These are phyloP conservation scores for Gyrodon tennesseensis DNA, from an alignment of 1,284 basidiomycete species.

Conservation along the genomic window DNA sequence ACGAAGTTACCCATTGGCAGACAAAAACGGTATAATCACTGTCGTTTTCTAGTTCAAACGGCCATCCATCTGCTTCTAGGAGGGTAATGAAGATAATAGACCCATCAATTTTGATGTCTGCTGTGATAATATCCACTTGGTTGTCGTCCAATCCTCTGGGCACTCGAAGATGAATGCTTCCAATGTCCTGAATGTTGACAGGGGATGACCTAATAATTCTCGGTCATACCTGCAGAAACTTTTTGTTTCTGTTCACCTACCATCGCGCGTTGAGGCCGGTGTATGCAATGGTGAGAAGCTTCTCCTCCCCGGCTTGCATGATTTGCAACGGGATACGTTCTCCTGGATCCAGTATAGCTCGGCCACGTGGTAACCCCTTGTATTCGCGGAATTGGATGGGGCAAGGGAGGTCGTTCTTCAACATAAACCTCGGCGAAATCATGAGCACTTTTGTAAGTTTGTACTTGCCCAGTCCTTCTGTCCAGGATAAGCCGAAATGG, in stretches of 20 bases:
- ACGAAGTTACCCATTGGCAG: constrained; percentile 66
- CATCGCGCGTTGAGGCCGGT: constrained; percentile 84
- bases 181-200: constrained; percentile 92
- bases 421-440: constrained; percentile 85
- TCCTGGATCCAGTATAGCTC: constrained; percentile 66
- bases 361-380: constrained; percentile 68
- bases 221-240: constrained; percentile 6
- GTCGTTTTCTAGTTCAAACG: constrained; percentile 89
- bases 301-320: constrained; percentile 66
- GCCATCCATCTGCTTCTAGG: constrained; percentile 77
- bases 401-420: constrained; percentile 79
- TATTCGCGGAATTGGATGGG: constrained; percentile 84
- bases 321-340: constrained; percentile 72
- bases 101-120: constrained; percentile 83
- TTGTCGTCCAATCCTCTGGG: constrained; percentile 46
- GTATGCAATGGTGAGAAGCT: constrained; percentile 80
- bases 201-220: constrained; percentile 76
- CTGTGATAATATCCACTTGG: constrained; percentile 66
- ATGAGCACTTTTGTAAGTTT: constrained; percentile 96
- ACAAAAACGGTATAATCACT: constrained; percentile 75
- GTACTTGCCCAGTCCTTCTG: constrained; percentile 94
- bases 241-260: constrained; percentile 47
- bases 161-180: constrained; percentile 78
- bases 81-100: constrained; percentile 89
- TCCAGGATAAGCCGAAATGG: constrained; percentile 90